phyloP scores from a whole-genome alignment of 352 stramenopile genomes.

The Phytophthora macrochlamydospora region DNA sequence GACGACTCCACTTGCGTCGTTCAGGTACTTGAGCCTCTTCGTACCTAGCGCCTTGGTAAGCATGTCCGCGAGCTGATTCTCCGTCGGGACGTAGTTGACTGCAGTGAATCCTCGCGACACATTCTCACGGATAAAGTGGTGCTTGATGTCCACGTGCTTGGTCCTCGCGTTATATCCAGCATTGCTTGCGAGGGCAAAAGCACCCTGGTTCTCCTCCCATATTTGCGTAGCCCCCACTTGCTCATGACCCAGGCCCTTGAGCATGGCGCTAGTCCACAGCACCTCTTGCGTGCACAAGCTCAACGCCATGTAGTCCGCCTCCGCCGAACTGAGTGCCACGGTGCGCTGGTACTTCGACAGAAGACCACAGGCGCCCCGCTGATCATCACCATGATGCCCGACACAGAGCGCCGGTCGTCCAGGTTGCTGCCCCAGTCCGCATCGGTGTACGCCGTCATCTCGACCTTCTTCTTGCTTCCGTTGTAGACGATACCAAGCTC shows the following conservation, averaged over 20 bases:
- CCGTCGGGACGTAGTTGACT: constrained; percentile 10
- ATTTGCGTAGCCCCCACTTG: not conserved
- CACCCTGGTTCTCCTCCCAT: constrained; percentile 6
- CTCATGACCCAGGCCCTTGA: not conserved
- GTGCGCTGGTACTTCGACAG: not conserved
- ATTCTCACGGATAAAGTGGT: constrained; percentile 16
- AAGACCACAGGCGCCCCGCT: not conserved
- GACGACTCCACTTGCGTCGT: constrained; percentile 1
- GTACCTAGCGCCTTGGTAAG: constrained; percentile 5
- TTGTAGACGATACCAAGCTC: not conserved
- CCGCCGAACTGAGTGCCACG: constrained; percentile 1
- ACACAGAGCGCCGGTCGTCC: not conserved
- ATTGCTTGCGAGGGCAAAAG: constrained; percentile 4
- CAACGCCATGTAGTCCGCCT: constrained; percentile 7
- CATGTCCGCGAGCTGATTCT: constrained; percentile 7
- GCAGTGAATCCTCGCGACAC: constrained; percentile 1
- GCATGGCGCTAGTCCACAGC: not conserved
- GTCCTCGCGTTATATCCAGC: constrained; percentile 3
- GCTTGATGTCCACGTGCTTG: constrained; percentile 6
- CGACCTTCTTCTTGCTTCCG: not conserved
- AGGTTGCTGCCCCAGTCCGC: not conserved
- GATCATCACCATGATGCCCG: not conserved
- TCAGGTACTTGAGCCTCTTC: constrained; percentile 9
- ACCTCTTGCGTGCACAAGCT: constrained; percentile 3
- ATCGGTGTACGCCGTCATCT: not conserved